Evolutionary conservation across 805 yeast species (phyloP), one percentile per base, ranked within the genome.

Genomic region (Vanderwaltozyma polyspora): DNA sequence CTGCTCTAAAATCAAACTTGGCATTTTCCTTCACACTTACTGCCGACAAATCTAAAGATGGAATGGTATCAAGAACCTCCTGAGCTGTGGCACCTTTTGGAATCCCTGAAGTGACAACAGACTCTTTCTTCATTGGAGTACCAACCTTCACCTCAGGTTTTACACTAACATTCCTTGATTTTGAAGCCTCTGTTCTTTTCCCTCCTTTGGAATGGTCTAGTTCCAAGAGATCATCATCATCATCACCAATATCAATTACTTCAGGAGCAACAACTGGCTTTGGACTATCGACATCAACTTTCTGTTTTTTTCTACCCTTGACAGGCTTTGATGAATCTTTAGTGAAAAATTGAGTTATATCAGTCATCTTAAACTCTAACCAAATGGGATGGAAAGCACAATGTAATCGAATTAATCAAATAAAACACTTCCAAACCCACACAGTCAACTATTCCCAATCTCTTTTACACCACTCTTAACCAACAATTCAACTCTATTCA

Each of bases 21-120:
- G 72, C 67, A 26, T 68, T 70, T 33, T 67, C 61, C 18, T 68
- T 70, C 3, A 70, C 72, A 9, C 67, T 63, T 4, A 45, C 60
- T 17, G 60, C 68, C 6, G 73, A 70, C 8, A 83, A 66, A 31
- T 68, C 79, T 0, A 91, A 87, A 46, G 85, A 86, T 2, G 87
- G 81, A 29, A 87, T 80, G 6, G 65, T 61, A 6, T 70, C 64
- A 19, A 86, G 60, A 6, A 56, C 44, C 17, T 53, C 57, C 12
- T 46, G 46, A 11, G 55, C 52, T 10, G 52, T 44, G 3, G 25
- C 21, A 13, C 25, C 27, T 29, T 17, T 29, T 17, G 32, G 8
- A 7, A 15, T n/a, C n/a, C n/a, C n/a, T n/a, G n/a, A n/a, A n/a
- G n/a, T 14, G 26, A 31, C 8, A 16, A 15, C 17, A 28, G 29